These are phyloP conservation scores for Naganishia randhawae DNA, from an alignment of 768 basidiomycete genomes.

Conservation along the genomic window DNA sequence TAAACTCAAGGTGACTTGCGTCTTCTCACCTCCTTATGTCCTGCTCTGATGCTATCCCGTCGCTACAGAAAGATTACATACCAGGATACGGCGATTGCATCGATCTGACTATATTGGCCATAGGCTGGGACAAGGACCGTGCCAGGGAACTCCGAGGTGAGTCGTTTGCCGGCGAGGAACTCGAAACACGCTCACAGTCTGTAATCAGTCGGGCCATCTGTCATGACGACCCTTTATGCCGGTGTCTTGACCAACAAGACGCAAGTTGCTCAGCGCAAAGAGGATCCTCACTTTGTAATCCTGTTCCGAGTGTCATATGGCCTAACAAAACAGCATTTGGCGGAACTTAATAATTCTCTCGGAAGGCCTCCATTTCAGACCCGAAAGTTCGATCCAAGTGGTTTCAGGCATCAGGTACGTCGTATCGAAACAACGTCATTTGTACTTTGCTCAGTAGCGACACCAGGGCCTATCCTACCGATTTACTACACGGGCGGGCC, in stretches of 20 bases:
- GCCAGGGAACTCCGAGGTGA: constrained; percentile 71
- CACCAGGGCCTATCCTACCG: constrained; percentile 57
- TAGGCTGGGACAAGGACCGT: constrained; percentile 72
- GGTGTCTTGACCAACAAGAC: constrained; percentile 62
- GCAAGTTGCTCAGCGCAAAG: constrained; percentile 42
- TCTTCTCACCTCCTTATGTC: neutral
- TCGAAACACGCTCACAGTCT: constrained; percentile 25
- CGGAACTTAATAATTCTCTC: constrained; percentile 67
- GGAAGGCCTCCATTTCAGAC: constrained; percentile 36
- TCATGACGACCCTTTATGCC: constrained; percentile 75
- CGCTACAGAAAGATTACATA: constrained; percentile 71
- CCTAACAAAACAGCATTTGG: constrained; percentile 62
- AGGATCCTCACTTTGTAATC: constrained; percentile 64
- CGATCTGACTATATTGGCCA: constrained; percentile 73
- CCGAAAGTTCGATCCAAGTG: neutral
- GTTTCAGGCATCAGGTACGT: neutral
- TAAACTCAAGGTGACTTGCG: constrained; percentile 57
- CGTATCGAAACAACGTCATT: no score
- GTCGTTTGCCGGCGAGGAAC: constrained; percentile 12
- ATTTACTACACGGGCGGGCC: constrained; percentile 56
- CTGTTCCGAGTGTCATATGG: constrained; percentile 78
- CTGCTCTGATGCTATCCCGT: neutral
- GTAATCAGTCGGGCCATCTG: constrained; percentile 63
- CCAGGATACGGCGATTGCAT: constrained; percentile 74
- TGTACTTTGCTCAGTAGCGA: neutral